Evolutionary conservation across 2,329 filamentous ascomycete species (phyloP).

Genomic region (Knufia fluminis): DNA sequence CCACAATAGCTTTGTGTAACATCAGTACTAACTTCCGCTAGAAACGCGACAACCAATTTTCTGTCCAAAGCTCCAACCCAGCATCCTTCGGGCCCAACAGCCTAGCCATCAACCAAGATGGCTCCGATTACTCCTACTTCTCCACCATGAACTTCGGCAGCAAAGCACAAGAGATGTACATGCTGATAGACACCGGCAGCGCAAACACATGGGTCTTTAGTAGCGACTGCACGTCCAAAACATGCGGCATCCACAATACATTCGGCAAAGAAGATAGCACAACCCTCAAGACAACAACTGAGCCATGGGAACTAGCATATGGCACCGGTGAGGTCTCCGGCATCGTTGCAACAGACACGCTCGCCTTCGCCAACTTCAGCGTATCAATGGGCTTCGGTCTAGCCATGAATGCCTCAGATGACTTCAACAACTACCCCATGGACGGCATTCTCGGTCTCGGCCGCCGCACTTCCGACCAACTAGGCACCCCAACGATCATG

Average conservation of each 20-base stretch:
- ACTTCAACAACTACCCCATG: constrained; percentile 72
- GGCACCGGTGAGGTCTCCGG: constrained; percentile 69
- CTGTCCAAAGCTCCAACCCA: constrained; percentile 31
- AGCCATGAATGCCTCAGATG: constrained; percentile 59
- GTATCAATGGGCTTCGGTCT: constrained; percentile 62
- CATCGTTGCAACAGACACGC: constrained; percentile 53
- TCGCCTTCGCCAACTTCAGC: constrained; percentile 57
- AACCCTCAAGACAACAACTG: constrained; percentile 46
- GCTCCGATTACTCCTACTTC: constrained; percentile 47
- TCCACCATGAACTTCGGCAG: constrained; percentile 42
- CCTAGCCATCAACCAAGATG: constrained; percentile 45
- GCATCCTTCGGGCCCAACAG: constrained; percentile 36
- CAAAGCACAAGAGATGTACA: constrained; percentile 41
- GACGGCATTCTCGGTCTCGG: constrained; percentile 80
- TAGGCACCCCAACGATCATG: constrained; percentile 55
- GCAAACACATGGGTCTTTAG: constrained; percentile 78
- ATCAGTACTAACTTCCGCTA: constrained; percentile 11
- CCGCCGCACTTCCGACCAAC: constrained; percentile 46
- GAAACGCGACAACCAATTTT: constrained; percentile 41
- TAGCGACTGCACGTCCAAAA: constrained; percentile 52
- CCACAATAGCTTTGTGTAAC: neutral
- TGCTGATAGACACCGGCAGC: constrained; percentile 47
- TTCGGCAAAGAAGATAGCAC: constrained; percentile 60
- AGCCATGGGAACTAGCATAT: constrained; percentile 60
- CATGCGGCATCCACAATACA: constrained; percentile 61